Evolutionary conservation across 208 protist genomes (phyloP).

Genomic region (Trypanosomatidae sp.): DNA sequence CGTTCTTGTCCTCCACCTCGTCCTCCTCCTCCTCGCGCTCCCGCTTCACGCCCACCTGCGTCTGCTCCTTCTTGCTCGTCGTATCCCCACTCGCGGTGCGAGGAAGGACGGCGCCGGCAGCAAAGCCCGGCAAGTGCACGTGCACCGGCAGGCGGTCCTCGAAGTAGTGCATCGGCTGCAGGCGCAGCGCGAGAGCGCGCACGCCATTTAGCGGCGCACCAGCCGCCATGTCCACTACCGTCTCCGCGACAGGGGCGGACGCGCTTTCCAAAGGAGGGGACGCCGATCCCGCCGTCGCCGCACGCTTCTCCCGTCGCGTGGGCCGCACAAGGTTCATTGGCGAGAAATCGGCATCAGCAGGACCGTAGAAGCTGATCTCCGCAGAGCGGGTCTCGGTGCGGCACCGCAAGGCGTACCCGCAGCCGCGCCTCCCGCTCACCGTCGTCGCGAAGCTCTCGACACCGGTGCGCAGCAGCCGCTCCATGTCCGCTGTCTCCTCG

Average conservation of each 20-base stretch:
- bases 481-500: constrained; percentile 26
- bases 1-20: background rate
- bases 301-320: too few relatives aligned
- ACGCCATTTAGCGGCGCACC: too few relatives aligned
- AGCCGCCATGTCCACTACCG: too few relatives aligned
- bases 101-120: too few relatives aligned
- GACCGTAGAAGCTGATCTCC: constrained; percentile 63
- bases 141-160: constrained; percentile 15
- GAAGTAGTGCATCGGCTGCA: constrained; percentile 33
- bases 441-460: background rate
- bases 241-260: too few relatives aligned
- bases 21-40: background rate
- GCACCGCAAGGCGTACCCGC: constrained; percentile 58
- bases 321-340: too few relatives aligned
- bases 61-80: too few relatives aligned
- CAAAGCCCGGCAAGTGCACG: constrained; percentile 37
- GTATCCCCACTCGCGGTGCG: too few relatives aligned
- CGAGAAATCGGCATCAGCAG: constrained; percentile 48
- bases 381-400: constrained; percentile 79
- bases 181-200: too few relatives aligned
- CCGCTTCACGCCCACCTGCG: too few relatives aligned
- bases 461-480: constrained; percentile 12
- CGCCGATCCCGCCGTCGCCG: too few relatives aligned
- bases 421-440: constrained; percentile 13
- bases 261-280: too few relatives aligned